A percentile compares a stretch with the other conserved stretches of the same genome.
Conservation (phyloP, 2,329 filamentous ascomycete species). For the Diplocarpon rosae region DNA sequence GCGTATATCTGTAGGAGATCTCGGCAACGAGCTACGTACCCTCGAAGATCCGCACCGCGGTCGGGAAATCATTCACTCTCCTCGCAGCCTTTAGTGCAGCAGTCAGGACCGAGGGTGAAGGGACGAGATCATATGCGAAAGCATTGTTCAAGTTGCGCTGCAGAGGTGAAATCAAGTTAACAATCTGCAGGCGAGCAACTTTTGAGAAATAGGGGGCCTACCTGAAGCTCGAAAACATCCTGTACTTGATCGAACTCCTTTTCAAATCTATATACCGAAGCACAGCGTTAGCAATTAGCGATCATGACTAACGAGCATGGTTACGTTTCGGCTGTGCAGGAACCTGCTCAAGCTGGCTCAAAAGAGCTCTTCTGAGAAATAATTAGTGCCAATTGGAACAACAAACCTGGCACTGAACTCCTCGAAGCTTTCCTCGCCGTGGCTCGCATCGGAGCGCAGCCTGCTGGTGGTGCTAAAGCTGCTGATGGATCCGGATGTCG, state of each 20-base stretch:
- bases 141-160: conserved; percentile 97
- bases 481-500: conserved; percentile 38
- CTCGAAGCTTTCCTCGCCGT: conserved; percentile 96
- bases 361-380: conserved; percentile 7
- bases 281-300: conserved; percentile 31
- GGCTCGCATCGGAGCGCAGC: conserved; percentile 41
- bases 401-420: conserved; percentile 93
- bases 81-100: conserved; percentile 89
- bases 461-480: conserved; percentile 50
- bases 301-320: conserved; percentile 13
- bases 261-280: conserved; percentile 64
- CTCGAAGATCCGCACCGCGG: conserved; percentile 96
- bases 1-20: not conserved
- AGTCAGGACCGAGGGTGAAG: conserved; percentile 79
- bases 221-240: conserved; percentile 99
- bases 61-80: conserved; percentile 97
- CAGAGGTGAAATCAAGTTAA: conserved; percentile 20
- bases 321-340: conserved; percentile 14
- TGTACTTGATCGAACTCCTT: conserved; percentile 97
- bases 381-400: conserved; percentile 14
- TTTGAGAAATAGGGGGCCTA: conserved; percentile 34
- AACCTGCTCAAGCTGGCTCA: conserved; percentile 17
- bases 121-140: conserved; percentile 99
- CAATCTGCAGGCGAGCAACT: conserved; percentile 11
- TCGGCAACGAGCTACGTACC: conserved; percentile 45